These are phyloP conservation scores for Orbilia ellipsospora DNA, from an alignment of 2,329 filamentous ascomycete genomes.

Conservation along the genomic window DNA sequence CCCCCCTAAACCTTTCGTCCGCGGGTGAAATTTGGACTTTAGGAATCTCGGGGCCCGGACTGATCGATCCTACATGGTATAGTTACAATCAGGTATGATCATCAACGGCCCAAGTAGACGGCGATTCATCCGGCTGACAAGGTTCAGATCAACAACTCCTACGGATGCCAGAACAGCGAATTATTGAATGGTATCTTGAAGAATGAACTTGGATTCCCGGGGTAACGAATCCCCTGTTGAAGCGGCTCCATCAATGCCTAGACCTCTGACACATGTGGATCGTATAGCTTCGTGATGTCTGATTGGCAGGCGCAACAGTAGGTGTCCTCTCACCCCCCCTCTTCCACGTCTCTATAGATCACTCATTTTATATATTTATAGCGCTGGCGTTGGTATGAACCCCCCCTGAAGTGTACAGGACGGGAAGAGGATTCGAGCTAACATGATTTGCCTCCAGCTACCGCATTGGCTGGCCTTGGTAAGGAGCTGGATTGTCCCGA, in stretches of 20 bases:
- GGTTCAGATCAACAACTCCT: constrained; percentile 66
- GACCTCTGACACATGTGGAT: constrained; percentile 31
- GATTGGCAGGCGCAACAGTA: constrained; percentile 54
- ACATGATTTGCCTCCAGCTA: constrained; percentile 50
- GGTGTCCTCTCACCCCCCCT: constrained; percentile 19
- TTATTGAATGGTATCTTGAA: constrained; percentile 67
- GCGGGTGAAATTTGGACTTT: constrained; percentile 29
- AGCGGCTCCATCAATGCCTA: constrained; percentile 19
- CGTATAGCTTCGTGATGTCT: constrained; percentile 43
- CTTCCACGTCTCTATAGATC: constrained; percentile 57
- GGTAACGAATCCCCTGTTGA: constrained; percentile 42
- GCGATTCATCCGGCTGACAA: constrained; percentile 58
- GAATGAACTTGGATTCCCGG: constrained; percentile 70
- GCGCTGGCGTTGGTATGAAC: constrained; percentile 53
- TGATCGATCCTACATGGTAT: constrained; percentile 46
- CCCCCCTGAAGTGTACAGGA: constrained; percentile 23
- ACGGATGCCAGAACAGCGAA: constrained; percentile 67
- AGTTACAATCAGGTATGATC: constrained; percentile 57
- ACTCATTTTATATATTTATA: constrained; percentile 58
- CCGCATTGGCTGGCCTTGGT: constrained; percentile 53
- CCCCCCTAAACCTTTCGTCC: constrained; percentile 8
- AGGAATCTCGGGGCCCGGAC: constrained; percentile 25
- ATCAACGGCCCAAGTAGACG: constrained; percentile 33
- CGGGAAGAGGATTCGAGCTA: constrained; percentile 30
- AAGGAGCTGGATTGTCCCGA: constrained; percentile 24